phyloP scores from a whole-genome alignment of 208 protist species.

The Herpetomonas samuelpessoai region DNA sequence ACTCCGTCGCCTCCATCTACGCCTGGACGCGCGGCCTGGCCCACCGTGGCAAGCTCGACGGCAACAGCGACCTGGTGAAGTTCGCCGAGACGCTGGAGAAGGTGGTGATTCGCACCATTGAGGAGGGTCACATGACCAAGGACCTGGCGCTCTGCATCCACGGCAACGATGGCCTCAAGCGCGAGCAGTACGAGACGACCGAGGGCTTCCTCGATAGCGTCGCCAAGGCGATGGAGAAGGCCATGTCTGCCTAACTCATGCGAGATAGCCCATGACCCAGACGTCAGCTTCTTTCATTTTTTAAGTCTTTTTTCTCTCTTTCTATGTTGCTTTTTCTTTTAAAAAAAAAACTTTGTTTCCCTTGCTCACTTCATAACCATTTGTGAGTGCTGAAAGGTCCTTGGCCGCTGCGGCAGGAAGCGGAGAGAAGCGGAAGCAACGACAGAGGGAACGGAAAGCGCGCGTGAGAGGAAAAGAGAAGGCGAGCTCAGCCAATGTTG shows the following conservation, averaged over 20 bases:
- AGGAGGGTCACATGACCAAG: slow-evolving; percentile 97
- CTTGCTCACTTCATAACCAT: background rate
- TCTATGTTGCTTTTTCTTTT: slow-evolving; percentile 16
- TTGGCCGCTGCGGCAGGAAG: no score
- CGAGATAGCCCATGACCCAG: no score
- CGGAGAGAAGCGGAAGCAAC: no score
- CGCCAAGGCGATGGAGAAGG: slow-evolving; percentile 51
- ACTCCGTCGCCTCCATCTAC: slow-evolving; percentile 98
- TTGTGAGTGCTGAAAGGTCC: no score
- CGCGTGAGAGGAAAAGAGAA: no score
- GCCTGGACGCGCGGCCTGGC: slow-evolving; percentile 96
- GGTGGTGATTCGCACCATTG: slow-evolving; percentile 90
- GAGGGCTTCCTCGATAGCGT: slow-evolving; percentile 88
- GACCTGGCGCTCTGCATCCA: slow-evolving; percentile 96
- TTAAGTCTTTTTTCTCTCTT: slow-evolving; percentile 10
- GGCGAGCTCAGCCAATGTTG: no score
- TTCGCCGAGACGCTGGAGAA: slow-evolving; percentile 90
- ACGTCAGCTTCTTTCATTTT: slow-evolving; percentile 13
- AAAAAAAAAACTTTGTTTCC: background rate
- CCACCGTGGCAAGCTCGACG: slow-evolving; percentile 95
- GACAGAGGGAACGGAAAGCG: no score
- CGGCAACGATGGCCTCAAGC: slow-evolving; percentile 70
- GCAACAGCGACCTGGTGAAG: slow-evolving; percentile 87
- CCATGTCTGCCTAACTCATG: slow-evolving; percentile 26
- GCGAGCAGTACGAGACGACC: slow-evolving; percentile 87